Evolutionary conservation across 768 basidiomycete species (phyloP), one percentile per base, ranked within the genome.

Genomic region (Podaxis mareebaensis): DNA sequence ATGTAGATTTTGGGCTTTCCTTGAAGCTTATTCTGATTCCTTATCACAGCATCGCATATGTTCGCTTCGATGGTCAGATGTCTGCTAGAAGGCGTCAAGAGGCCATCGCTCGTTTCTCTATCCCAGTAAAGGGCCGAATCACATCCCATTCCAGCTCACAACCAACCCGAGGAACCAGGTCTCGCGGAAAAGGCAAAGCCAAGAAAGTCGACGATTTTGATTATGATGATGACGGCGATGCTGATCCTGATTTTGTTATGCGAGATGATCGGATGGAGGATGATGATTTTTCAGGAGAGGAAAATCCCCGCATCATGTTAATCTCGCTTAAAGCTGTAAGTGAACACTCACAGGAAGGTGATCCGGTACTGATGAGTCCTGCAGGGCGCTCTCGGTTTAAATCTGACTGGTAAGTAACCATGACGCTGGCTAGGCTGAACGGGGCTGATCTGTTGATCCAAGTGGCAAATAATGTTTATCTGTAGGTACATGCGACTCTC

Each of bases 31-130:
- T 66, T 36, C 65, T 15, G 13, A 59, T 48, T 17, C 38, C 53
- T 5, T 11, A 28, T 30, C 49, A 5, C 65, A 92, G 90, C 0
- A 91, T 96, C 30, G 70, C 87, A 0, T 94, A 85, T 67, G 86
- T 90, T 42, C 87, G 91, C 1, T 94, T 96, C 67, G 94, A 95
- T 64, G 94, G 94, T 1, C 82, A 88, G 68, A 88, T 95, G 86
- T 90, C 91, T n/a, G 90, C 88, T 2, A 88, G 84, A 68, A 81
- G 84, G 68, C 85, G 94, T 15, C 88, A 91, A 74, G 90, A 93
- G 67, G 85, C 90, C 7, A 84, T 96, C 59, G 83, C 86, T 46
- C 78, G 78, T 13, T 96, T 96, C 69, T 88, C 84, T 44, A 76
- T 88, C n/a, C 90, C 91, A 0, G 70, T 91, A n/a, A 74, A 81